Percentiles rank a stretch among this genome's conserved stretches.
These are phyloP conservation scores for Naganishia cerealis DNA, from an alignment of 1,284 basidiomycete species.

Conservation along the genomic window DNA sequence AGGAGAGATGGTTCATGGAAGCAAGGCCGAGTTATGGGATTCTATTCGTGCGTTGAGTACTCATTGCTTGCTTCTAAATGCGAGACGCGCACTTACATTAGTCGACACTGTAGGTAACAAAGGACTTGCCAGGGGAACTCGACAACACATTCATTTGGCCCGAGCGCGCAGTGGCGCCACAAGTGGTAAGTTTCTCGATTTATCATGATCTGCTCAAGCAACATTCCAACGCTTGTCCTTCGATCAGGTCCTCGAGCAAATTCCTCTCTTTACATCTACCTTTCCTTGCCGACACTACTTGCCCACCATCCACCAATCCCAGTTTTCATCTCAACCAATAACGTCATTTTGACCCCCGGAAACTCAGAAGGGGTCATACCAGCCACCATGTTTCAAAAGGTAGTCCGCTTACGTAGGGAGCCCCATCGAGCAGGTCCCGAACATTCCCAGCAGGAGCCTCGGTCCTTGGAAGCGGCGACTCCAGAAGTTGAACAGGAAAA, in stretches of 20 bases:
- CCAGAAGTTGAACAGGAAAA: neutral
- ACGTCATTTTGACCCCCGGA: conserved; percentile 53
- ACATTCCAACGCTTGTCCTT: conserved; percentile 18
- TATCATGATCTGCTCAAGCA: conserved; percentile 5
- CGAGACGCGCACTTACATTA: neutral
- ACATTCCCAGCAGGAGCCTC: neutral
- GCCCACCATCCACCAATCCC: conserved; percentile 41
- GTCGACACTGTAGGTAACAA: conserved; percentile 36
- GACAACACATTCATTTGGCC: conserved; percentile 55
- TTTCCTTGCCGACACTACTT: conserved; percentile 46
- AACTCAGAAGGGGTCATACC: conserved; percentile 42
- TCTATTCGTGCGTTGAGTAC: conserved; percentile 44
- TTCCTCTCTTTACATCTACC: conserved; percentile 51
- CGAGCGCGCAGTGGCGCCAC: conserved; percentile 41
- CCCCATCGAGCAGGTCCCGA: neutral
- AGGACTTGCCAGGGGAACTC: conserved; percentile 50
- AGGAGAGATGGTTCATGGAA: conserved; percentile 52
- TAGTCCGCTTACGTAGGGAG: conserved; percentile 38
- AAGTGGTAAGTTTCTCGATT: conserved; percentile 14
- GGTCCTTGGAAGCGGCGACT: neutral
- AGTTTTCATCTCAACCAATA: conserved; percentile 50
- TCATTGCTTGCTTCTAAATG: neutral
- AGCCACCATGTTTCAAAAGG: conserved; percentile 45
- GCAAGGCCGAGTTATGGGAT: conserved; percentile 50
- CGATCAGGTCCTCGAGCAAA: conserved; percentile 45